These are phyloP conservation scores for Colletotrichum sublineola DNA, from an alignment of 2,329 filamentous ascomycete species.

Conservation along the genomic window DNA sequence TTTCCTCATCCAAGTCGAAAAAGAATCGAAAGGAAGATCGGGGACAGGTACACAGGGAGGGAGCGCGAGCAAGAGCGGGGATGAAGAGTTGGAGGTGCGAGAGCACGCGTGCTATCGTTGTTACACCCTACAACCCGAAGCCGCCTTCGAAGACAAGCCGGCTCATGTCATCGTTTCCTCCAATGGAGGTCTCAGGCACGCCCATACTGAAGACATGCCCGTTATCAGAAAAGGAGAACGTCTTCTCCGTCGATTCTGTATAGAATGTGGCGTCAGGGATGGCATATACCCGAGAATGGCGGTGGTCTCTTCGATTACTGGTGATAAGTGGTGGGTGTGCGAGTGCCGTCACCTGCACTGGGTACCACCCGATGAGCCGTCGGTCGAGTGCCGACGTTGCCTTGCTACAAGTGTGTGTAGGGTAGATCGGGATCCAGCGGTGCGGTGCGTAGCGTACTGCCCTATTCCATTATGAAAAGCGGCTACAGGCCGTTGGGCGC, in stretches of 20 bases:
- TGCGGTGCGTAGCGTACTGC: too few species aligned
- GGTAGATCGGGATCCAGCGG: too few species aligned
- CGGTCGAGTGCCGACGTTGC: constrained; percentile 7
- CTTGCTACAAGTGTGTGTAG: background rate
- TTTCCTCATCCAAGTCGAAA: constrained; percentile 1
- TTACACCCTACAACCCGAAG: constrained; percentile 44
- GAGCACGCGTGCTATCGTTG: constrained; percentile 17
- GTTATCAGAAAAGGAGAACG: constrained; percentile 41
- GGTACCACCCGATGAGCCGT: constrained; percentile 1
- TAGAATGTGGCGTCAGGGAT: constrained; percentile 56
- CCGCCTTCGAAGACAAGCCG: constrained; percentile 3
- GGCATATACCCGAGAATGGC: constrained; percentile 55
- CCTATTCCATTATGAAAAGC: background rate
- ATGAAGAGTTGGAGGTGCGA: background rate
- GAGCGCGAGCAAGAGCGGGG: background rate
- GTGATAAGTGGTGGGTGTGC: constrained; percentile 57
- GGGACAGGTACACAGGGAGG: background rate
- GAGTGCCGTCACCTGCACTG: constrained; percentile 47
- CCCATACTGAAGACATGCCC: background rate
- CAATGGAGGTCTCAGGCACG: background rate
- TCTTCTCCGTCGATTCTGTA: constrained; percentile 56
- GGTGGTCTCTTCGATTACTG: constrained; percentile 54
- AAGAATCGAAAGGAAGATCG: too few species aligned
- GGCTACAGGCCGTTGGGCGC: background rate
- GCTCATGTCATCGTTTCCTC: background rate